These are phyloP conservation scores for maize (Zea mays) DNA, from an alignment of 176 grass and related monocot genomes.

Conservation along the genomic window DNA sequence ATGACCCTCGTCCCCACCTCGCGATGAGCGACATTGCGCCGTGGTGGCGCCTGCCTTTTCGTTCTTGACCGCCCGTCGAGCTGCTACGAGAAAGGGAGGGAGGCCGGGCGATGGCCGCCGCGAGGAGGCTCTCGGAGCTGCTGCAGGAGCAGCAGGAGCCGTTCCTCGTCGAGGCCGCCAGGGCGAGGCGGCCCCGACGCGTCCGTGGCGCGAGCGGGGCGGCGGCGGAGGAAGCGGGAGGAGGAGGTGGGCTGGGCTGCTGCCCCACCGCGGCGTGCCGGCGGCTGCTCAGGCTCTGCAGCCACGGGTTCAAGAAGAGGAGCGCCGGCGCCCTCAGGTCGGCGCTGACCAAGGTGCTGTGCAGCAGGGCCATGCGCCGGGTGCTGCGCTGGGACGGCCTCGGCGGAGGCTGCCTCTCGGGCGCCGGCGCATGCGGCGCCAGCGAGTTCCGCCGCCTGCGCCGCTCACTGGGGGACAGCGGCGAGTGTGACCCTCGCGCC, in stretches of 20 bases:
- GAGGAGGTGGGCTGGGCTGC: background rate
- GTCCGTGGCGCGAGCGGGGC: background rate
- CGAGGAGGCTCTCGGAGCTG: conserved; percentile 87
- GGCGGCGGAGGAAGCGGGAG: background rate
- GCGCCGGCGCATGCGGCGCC: background rate
- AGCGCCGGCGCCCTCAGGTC: background rate
- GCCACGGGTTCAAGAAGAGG: conserved; percentile 55
- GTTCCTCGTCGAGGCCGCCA: conserved; percentile 71
- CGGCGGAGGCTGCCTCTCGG: conserved; percentile 32
- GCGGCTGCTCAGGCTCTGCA: conserved; percentile 54
- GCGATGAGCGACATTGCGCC: background rate
- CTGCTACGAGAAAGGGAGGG: too few species aligned
- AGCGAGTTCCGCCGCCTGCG: conserved; percentile 59
- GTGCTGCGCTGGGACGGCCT: conserved; percentile 39
- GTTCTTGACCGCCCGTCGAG: background rate
- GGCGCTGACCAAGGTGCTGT: conserved; percentile 40
- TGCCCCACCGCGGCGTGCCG: conserved; percentile 50
- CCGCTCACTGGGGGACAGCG: conserved; percentile 38
- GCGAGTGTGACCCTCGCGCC: conserved; percentile 38
- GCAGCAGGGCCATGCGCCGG: conserved; percentile 39
- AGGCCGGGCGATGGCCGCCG: conserved; percentile 15
- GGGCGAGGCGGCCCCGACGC: conserved; percentile 8
- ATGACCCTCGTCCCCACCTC: background rate
- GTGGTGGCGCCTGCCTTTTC: background rate
- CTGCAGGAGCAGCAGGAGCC: conserved; percentile 96